Conservation (phyloP, 768 basidiomycete genomes). For the Vararia minispora region DNA sequence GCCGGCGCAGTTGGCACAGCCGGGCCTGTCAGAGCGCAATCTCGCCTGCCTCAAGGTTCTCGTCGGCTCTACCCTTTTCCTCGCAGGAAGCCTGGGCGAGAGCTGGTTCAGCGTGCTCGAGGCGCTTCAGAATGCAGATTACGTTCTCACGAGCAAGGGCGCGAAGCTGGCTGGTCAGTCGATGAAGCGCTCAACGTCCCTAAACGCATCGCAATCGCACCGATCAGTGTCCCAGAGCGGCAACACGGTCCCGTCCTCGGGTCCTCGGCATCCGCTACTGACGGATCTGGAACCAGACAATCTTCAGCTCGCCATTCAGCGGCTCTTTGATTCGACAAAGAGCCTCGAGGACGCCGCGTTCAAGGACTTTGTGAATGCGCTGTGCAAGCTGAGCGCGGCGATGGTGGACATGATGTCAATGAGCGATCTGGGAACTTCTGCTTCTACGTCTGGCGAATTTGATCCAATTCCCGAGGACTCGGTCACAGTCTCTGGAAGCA, state of each 20-base stretch:
- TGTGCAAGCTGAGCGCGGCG: conserved; percentile 80
- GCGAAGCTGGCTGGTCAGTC: conserved; percentile 8
- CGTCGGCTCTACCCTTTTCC: conserved; percentile 63
- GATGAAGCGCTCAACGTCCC: conserved; percentile 14
- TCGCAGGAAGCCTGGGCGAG: conserved; percentile 77
- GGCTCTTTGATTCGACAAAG: conserved; percentile 79
- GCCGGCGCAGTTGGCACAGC: conserved; percentile 36
- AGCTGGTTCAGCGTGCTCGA: conserved; percentile 92
- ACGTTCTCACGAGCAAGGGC: conserved; percentile 65
- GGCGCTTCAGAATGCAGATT: conserved; percentile 89
- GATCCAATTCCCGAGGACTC: conserved; percentile 25
- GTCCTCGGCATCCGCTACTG: conserved; percentile 41
- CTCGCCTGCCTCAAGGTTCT: conserved; percentile 83
- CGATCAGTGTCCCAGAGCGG: neutral
- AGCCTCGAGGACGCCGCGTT: conserved; percentile 79
- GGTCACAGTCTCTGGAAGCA: conserved; percentile 28
- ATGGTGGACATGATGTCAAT: conserved; percentile 86
- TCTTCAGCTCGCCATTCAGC: conserved; percentile 62
- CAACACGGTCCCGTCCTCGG: too few species aligned
- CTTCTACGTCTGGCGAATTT: too few species aligned
- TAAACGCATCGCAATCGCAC: too few species aligned
- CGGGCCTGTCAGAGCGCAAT: conserved; percentile 81
- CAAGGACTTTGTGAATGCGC: conserved; percentile 58
- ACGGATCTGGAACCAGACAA: conserved; percentile 68
- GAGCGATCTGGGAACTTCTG: conserved; percentile 9